A percentile compares a stretch with the other conserved stretches of the same genome.
Evolutionary conservation across 768 basidiomycete species (phyloP).

Genomic region (Agaricus bisporus): DNA sequence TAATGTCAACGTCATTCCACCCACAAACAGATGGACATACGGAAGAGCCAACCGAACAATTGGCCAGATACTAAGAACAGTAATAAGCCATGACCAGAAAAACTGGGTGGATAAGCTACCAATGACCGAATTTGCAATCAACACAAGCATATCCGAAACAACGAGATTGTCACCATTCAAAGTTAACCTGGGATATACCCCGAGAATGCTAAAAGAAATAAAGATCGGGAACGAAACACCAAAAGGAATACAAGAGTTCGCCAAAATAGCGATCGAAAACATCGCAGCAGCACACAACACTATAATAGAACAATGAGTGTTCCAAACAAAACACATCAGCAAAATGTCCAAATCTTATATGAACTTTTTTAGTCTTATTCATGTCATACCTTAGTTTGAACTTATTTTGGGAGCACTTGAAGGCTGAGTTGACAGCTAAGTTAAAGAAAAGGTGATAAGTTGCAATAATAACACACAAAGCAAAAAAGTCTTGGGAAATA

Average conservation of each 20-base stretch:
- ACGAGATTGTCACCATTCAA: slow-evolving; percentile 30
- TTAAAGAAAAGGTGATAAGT: too few species aligned
- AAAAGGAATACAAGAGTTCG: slow-evolving; percentile 20
- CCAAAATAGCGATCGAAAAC: slow-evolving; percentile 16
- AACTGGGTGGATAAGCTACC: slow-evolving; percentile 27
- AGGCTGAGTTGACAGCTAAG: too few species aligned
- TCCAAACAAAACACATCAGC: too few species aligned
- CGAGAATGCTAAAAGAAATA: slow-evolving; percentile 14
- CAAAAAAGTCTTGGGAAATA: too few species aligned
- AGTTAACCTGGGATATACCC: slow-evolving; percentile 19
- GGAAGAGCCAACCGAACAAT: slow-evolving; percentile 22
- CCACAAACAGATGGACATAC: slow-evolving; percentile 34
- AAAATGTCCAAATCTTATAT: too few species aligned
- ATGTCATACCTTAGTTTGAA: too few species aligned
- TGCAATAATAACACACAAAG: too few species aligned
- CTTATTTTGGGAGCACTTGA: too few species aligned
- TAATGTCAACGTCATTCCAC: slow-evolving; percentile 33
- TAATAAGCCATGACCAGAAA: slow-evolving; percentile 20
- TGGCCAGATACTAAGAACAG: slow-evolving; percentile 23
- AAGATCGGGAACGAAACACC: neutral
- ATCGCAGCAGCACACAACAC: slow-evolving; percentile 26
- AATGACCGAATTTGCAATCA: slow-evolving; percentile 31
- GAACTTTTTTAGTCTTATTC: too few species aligned
- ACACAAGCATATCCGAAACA: slow-evolving; percentile 17
- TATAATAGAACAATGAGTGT: slow-evolving; percentile 24